These are phyloP conservation scores for Annulohypoxylon nitens DNA, from an alignment of 495 filamentous ascomycete species.

Conservation along the genomic window DNA sequence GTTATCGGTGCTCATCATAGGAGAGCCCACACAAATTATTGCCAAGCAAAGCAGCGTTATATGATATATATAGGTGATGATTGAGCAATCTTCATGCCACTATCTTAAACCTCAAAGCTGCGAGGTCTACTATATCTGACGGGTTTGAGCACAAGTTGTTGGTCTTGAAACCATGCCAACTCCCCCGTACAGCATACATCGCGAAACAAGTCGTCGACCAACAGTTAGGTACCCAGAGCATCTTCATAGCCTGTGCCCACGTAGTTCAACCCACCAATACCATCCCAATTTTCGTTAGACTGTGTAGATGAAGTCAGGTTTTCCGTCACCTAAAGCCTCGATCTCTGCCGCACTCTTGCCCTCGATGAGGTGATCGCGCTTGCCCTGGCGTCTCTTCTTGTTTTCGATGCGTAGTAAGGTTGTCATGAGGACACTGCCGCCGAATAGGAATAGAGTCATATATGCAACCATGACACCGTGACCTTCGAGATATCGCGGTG, in stretches of 20 bases:
- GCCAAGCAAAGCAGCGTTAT: background rate
- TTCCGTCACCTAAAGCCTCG: conserved; percentile 74
- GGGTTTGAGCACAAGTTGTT: background rate
- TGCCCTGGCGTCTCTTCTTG: conserved; percentile 68
- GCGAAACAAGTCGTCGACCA: background rate
- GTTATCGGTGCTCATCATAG: background rate
- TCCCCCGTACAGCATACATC: background rate
- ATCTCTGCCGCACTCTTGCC: conserved; percentile 71
- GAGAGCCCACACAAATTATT: background rate
- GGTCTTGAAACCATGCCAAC: background rate
- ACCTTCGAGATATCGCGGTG: conserved; percentile 61
- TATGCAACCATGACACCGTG: conserved; percentile 64
- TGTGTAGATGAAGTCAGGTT: conserved; percentile 86
- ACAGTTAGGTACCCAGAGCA: background rate
- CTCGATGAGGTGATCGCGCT: conserved; percentile 76
- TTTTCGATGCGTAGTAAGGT: conserved; percentile 76
- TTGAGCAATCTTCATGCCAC: background rate
- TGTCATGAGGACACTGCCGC: conserved; percentile 72
- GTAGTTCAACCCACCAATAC: background rate
- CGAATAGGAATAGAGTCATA: conserved; percentile 63
- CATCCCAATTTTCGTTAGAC: conserved; percentile 55
- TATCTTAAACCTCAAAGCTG: background rate
- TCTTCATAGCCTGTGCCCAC: background rate
- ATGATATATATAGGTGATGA: background rate
- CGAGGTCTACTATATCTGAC: background rate